A percentile compares a stretch with the other conserved stretches of the same genome.
Evolutionary conservation across 2,329 filamentous ascomycete genomes (phyloP).

Genomic region (Penicillium frequentans): DNA sequence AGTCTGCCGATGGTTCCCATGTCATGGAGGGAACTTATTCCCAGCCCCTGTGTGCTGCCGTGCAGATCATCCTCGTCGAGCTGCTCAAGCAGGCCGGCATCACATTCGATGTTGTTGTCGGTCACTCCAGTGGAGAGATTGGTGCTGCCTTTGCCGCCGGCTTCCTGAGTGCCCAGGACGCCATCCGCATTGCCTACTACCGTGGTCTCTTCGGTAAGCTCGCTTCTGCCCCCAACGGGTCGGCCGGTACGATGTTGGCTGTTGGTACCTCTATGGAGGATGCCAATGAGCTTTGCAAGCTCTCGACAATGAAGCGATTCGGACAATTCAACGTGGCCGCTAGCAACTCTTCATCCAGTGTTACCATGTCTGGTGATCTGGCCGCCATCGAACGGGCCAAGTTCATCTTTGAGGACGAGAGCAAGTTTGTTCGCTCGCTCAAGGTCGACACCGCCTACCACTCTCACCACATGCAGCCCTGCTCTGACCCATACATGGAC

Average conservation of each 20-base stretch:
- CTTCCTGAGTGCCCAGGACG: constrained; percentile 42
- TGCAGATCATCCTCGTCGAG: constrained; percentile 51
- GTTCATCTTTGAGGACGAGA: constrained; percentile 19
- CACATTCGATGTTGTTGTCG: constrained; percentile 40
- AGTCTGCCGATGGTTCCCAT: constrained; percentile 1
- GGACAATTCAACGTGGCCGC: constrained; percentile 15
- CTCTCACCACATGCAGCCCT: constrained; percentile 23
- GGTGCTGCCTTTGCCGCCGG: constrained; percentile 50
- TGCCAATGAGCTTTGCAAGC: constrained; percentile 1
- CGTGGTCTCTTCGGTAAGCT: constrained; percentile 29
- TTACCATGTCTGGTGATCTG: constrained; percentile 24
- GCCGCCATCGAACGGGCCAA: constrained; percentile 22
- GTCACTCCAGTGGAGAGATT: constrained; percentile 54
- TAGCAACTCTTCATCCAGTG: constrained; percentile 18
- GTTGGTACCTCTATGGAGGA: constrained; percentile 9
- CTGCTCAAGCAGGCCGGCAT: constrained; percentile 47
- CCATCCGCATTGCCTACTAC: constrained; percentile 44
- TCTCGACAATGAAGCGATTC: neutral
- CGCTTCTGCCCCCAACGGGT: neutral
- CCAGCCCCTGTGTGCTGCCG: constrained; percentile 37
- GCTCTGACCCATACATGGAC: constrained; percentile 23
- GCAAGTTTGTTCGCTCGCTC: constrained; percentile 24
- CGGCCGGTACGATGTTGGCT: constrained; percentile 16
- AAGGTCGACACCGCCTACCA: constrained; percentile 30
- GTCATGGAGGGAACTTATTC: constrained; percentile 9